Evolutionary conservation across 2,329 filamentous ascomycete genomes (phyloP).

Genomic region (Exserohilum rostratum): DNA sequence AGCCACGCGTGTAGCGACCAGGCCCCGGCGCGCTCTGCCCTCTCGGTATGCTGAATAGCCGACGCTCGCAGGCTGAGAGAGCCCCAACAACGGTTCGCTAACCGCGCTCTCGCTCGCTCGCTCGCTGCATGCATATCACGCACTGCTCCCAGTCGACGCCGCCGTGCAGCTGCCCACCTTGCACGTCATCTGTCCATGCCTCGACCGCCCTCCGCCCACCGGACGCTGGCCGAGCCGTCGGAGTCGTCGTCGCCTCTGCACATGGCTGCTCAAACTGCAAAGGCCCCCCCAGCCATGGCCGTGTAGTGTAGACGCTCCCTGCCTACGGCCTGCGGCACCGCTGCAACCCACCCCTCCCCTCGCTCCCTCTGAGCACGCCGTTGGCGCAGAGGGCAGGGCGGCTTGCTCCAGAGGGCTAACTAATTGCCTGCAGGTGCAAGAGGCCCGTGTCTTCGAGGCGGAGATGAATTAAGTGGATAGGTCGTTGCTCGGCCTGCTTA

Average conservation of each 20-base stretch:
- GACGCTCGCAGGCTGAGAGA: conserved; percentile 15
- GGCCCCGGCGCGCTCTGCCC: conserved; percentile 15
- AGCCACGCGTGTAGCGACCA: conserved; percentile 22
- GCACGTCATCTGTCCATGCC: too few relatives aligned
- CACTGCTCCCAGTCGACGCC: too few relatives aligned
- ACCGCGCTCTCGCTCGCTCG: conserved; percentile 7
- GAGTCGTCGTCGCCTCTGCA: conserved; percentile 2
- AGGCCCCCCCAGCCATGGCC: too few relatives aligned
- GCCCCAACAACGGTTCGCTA: conserved; percentile 19
- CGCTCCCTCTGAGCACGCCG: conserved; percentile 4
- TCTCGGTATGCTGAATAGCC: conserved; percentile 16
- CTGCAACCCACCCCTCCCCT: too few relatives aligned
- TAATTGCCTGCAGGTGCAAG: conserved; percentile 41
- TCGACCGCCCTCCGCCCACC: neutral
- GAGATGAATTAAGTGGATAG: conserved; percentile 33
- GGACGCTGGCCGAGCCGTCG: neutral
- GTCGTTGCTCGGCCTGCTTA: conserved; percentile 38
- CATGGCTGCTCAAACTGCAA: too few relatives aligned
- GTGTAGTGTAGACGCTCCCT: too few relatives aligned
- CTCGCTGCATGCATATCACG: neutral
- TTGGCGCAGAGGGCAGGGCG: conserved; percentile 10
- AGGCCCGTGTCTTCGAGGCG: conserved; percentile 33
- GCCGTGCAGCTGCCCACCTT: too few relatives aligned
- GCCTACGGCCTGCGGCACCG: too few relatives aligned
- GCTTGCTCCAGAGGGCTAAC: conserved; percentile 20